These are phyloP conservation scores for Sugiyamaella neomexicana DNA, from an alignment of 1,139 yeast species.

Conservation along the genomic window DNA sequence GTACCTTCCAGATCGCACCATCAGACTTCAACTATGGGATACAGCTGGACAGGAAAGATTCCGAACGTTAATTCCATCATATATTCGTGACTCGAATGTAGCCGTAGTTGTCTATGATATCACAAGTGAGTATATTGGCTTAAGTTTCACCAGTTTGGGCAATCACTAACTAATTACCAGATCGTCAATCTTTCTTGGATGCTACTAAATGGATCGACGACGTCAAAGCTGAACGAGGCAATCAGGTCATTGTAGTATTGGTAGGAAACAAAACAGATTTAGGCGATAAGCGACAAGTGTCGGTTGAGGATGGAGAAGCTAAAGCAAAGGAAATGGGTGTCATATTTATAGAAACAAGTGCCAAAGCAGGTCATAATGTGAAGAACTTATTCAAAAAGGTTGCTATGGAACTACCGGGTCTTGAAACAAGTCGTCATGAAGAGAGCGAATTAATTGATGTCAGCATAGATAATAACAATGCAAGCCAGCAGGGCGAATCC, in stretches of 20 bases:
- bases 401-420: slow-evolving; percentile 88
- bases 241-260: slow-evolving; percentile 64
- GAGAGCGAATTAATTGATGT: slow-evolving; percentile 53
- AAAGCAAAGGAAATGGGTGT: slow-evolving; percentile 79
- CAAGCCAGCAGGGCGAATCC: slow-evolving; percentile 9
- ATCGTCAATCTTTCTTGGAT: slow-evolving; percentile 68
- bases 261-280: slow-evolving; percentile 85
- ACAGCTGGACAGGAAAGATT: slow-evolving; percentile 99
- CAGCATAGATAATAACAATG: slow-evolving; percentile 45
- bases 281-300: slow-evolving; percentile 65
- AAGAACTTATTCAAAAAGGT: slow-evolving; percentile 84
- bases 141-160: not conserved
- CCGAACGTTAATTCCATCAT: slow-evolving; percentile 89
- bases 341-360: slow-evolving; percentile 86
- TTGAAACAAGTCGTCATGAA: slow-evolving; percentile 47
- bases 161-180: slow-evolving; percentile 26
- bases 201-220: slow-evolving; percentile 82
- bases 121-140: slow-evolving; percentile 53
- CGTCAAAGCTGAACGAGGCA: slow-evolving; percentile 74
- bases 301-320: slow-evolving; percentile 74
- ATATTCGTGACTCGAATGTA: slow-evolving; percentile 94
- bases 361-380: slow-evolving; percentile 93
- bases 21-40: slow-evolving; percentile 85
- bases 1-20: slow-evolving; percentile 75
- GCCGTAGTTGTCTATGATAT: slow-evolving; percentile 96